Base-by-base conservation (phyloP, 345 rosid genomes). In the Barbarea vulgaris region DNA sequence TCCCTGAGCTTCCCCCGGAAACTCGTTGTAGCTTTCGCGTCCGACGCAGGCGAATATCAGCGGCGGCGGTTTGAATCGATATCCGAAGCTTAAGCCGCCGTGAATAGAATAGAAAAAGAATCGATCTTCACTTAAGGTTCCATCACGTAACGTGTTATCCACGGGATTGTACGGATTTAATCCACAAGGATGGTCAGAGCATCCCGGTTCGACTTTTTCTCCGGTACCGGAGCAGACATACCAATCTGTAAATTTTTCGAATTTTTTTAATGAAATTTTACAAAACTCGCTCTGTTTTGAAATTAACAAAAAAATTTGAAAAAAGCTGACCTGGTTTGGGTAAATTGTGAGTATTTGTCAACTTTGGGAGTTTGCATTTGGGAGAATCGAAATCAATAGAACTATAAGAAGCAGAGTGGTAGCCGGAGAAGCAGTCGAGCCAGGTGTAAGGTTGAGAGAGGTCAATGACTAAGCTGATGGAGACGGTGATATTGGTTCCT, bases 381-480 rank as follows among this genome's bases (percentile, higher is more conserved):
- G 76, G 44, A 0, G 85, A 82, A 19, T 46, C 55, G 37, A 78
- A 83, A 4, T 17, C 46, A 1, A 79, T 81, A 1, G 51, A 17
- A 17, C 10, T 7, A 6, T 17, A 46, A 46, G 51, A 46, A 17
- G 22, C 51, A 11, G 51, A 47, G 52, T 1, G 18, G 5, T 18
- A 48, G 53, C 53, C 53, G 53, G 24, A 48, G 53, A 48, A 48
- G 11, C 87, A 86, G 41, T 75, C 73, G 50, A 83, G 54, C 92
- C 89, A 83, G 0, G 73, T 22, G 72, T 65, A 72, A 9, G 54
- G 78, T 14, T 80, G 87, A 5, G 74, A 84, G 15, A 87, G 83
- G 42, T 87, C 85, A 7, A 85, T 58, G 50, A 72, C 68, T 1
- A 63, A 54, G 39, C 41, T 33, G 25, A 18, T 3, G 22, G 63